A percentile compares a stretch with the other conserved stretches of the same genome.
These are phyloP conservation scores for Eutrema salsugineum DNA, from an alignment of 441 rosid genomes.

Conservation along the genomic window DNA sequence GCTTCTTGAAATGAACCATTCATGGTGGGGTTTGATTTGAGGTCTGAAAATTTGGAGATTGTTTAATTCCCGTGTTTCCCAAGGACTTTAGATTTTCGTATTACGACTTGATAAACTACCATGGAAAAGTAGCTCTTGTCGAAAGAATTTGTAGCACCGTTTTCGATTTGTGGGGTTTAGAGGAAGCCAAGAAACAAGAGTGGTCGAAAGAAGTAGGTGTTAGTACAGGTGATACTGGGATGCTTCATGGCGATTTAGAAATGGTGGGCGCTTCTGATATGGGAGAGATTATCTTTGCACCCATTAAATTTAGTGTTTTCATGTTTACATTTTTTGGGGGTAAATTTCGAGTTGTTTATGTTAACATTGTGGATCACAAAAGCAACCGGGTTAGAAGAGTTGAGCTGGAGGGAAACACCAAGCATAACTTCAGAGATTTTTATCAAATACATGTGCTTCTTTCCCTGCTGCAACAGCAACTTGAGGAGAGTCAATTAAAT, in stretches of 20 bases:
- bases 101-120: background rate
- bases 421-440: background rate
- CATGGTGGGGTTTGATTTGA: background rate
- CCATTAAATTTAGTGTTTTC: no score
- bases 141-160: no score
- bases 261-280: background rate
- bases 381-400: background rate
- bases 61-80: background rate
- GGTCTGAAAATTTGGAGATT: background rate
- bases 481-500: no score
- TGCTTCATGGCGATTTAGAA: background rate
- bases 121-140: background rate
- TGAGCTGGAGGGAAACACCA: background rate
- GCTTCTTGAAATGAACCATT: background rate
- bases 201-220: background rate
- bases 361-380: background rate
- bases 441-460: no score
- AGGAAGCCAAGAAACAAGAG: background rate
- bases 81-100: background rate
- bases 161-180: background rate
- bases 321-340: no score
- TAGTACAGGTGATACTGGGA: background rate
- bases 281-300: constrained; percentile 1
- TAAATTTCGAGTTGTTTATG: background rate
- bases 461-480: no score